phyloP scores from a whole-genome alignment of 2,329 filamentous ascomycete genomes.

The Mollisia scopiformis region DNA sequence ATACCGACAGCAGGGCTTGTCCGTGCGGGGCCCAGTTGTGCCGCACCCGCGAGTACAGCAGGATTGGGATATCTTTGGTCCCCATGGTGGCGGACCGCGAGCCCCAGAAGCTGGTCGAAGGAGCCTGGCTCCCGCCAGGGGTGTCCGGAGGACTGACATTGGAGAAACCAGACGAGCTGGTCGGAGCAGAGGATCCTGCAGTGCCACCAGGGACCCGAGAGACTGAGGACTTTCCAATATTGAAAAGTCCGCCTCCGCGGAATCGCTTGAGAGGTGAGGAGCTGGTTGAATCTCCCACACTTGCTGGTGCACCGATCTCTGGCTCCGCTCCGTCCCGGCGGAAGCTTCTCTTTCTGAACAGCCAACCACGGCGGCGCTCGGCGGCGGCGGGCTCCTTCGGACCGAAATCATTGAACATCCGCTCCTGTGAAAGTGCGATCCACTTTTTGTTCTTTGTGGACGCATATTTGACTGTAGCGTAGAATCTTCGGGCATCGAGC shows the following conservation, averaged over 20 bases:
- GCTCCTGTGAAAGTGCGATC: constrained; percentile 66
- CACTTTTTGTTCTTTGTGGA: no score
- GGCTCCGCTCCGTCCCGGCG: no score
- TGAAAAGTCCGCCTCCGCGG: constrained; percentile 74
- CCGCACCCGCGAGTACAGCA: constrained; percentile 79
- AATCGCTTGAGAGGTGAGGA: constrained; percentile 74
- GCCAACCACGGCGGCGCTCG: constrained; percentile 51
- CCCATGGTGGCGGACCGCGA: constrained; percentile 47
- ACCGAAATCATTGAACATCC: constrained; percentile 63
- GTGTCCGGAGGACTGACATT: constrained; percentile 38
- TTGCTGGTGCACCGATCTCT: constrained; percentile 63
- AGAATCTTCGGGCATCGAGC: constrained; percentile 75
- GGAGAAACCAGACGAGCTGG: constrained; percentile 55
- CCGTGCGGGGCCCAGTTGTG: constrained; percentile 88
- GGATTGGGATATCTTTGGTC: constrained; percentile 81
- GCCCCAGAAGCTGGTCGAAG: constrained; percentile 42
- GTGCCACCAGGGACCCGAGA: constrained; percentile 50
- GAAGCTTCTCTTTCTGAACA: constrained; percentile 47
- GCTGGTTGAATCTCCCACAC: constrained; percentile 60
- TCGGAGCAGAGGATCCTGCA: constrained; percentile 36
- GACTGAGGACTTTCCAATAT: constrained; percentile 74
- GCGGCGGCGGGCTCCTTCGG: constrained; percentile 54
- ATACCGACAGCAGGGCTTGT: constrained; percentile 80
- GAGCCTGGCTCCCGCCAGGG: constrained; percentile 29
- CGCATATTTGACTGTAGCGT: no score